Conservation (phyloP, 1,284 basidiomycete species). For the Polyporus tsugae region DNA sequence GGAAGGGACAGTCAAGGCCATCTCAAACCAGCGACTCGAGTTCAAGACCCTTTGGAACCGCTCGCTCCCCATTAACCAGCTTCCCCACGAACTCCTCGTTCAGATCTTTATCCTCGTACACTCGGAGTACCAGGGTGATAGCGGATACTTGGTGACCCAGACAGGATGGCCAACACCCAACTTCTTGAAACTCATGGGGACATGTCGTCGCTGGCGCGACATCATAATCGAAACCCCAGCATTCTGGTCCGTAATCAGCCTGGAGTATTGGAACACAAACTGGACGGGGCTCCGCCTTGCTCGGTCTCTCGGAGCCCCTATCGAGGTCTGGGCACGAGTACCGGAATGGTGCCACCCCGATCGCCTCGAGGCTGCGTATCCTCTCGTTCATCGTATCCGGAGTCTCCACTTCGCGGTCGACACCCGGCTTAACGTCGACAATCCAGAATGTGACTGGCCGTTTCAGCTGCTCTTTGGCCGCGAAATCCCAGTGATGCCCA, state of each 20-base stretch:
- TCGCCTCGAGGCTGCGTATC: background rate
- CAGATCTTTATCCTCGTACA: background rate
- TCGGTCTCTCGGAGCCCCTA: background rate
- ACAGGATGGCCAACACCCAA: too few relatives aligned
- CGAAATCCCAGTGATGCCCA: background rate
- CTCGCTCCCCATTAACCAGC: background rate
- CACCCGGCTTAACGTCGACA: background rate
- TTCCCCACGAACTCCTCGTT: background rate
- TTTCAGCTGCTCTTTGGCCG: background rate
- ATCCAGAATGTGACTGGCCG: background rate
- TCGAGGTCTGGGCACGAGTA: background rate
- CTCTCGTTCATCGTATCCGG: background rate
- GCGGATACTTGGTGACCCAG: background rate
- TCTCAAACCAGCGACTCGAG: background rate
- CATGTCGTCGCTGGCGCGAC: background rate
- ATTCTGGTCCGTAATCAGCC: background rate
- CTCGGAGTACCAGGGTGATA: background rate
- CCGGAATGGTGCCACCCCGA: background rate
- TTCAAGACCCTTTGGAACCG: background rate
- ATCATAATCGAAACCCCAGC: background rate
- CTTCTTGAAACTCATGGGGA: background rate
- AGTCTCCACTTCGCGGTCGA: background rate
- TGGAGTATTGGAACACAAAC: background rate
- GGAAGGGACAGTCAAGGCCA: background rate
- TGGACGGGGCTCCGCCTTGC: background rate